These are phyloP conservation scores for Gracilaria gracilis DNA, from an alignment of 23 red algal species.

Conservation along the genomic window DNA sequence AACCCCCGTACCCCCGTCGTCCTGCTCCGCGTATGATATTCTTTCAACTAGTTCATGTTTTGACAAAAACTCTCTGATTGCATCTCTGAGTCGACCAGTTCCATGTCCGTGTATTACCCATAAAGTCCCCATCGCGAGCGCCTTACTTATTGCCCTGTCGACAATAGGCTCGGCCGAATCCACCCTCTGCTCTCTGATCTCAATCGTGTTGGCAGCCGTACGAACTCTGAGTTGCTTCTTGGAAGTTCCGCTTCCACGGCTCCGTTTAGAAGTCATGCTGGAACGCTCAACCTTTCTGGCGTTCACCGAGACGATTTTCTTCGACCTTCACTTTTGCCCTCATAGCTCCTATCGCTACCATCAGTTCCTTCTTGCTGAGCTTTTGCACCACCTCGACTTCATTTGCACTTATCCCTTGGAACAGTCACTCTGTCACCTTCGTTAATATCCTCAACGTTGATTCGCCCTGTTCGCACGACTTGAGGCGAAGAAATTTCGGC, in stretches of 20 bases:
- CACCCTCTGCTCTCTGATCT: constrained; percentile 87
- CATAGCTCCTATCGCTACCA: constrained; percentile 73
- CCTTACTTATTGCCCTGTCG: constrained; percentile 71
- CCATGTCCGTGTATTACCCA: constrained; percentile 97
- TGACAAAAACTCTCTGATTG: constrained; percentile 68
- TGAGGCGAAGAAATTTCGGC: background rate
- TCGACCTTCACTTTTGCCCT: constrained; percentile 68
- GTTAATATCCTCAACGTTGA: constrained; percentile 45
- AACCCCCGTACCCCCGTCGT: constrained; percentile 82
- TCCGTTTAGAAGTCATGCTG: background rate
- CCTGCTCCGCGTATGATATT: constrained; percentile 68
- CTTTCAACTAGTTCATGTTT: constrained; percentile 72
- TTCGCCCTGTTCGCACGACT: background rate
- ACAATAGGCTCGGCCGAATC: constrained; percentile 70
- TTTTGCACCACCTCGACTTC: constrained; percentile 70
- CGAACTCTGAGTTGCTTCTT: constrained; percentile 55
- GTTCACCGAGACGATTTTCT: constrained; percentile 38
- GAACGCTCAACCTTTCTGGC: background rate
- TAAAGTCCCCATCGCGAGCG: constrained; percentile 67
- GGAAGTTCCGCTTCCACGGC: background rate
- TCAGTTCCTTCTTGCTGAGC: constrained; percentile 69
- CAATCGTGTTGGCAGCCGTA: constrained; percentile 74
- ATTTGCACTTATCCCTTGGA: constrained; percentile 3
- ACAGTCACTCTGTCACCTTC: constrained; percentile 79
- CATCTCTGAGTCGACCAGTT: constrained; percentile 76